A percentile compares a stretch with the other conserved stretches of the same genome.
Evolutionary conservation across 441 rosid genomes (phyloP).

Genomic region (Gossypium schwendimanii): DNA sequence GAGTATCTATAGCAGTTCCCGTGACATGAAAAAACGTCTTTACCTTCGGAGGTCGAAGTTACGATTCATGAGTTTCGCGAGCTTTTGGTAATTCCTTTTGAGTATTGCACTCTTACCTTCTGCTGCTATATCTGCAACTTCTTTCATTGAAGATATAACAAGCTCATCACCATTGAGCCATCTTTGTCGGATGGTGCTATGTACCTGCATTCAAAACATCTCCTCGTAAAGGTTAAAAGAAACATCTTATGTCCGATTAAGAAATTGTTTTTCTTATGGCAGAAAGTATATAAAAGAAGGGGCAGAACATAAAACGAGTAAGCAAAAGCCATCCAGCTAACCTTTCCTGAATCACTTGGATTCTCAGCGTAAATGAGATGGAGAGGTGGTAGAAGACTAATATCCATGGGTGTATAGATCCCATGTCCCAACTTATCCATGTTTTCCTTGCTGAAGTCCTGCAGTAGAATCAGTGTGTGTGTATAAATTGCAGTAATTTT

Average conservation of each 20-base stretch:
- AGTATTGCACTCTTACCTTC: constrained; percentile 60
- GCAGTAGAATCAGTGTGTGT: constrained; percentile 1
- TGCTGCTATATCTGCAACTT: constrained; percentile 59
- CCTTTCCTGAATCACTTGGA: constrained; percentile 97
- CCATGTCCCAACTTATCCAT: constrained; percentile 86
- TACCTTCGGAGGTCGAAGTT: constrained; percentile 85
- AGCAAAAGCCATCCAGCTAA: constrained; percentile 19
- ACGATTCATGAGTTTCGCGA: constrained; percentile 62
- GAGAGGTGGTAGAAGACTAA: constrained; percentile 71
- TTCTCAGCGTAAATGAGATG: constrained; percentile 82
- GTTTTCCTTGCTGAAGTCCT: constrained; percentile 76
- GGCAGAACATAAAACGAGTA: background rate
- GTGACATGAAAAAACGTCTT: constrained; percentile 8
- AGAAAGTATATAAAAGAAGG: background rate
- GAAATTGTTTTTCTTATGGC: background rate
- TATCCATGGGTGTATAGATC: constrained; percentile 67
- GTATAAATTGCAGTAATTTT: background rate
- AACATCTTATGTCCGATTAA: background rate
- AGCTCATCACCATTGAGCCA: constrained; percentile 85
- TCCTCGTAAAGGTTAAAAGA: background rate
- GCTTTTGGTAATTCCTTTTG: constrained; percentile 54
- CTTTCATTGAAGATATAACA: constrained; percentile 60
- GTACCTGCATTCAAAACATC: constrained; percentile 48
- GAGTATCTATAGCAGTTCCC: background rate
- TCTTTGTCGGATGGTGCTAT: constrained; percentile 66